Base-by-base conservation (phyloP, 495 filamentous ascomycete genomes). In the Penicillium paxilli region DNA sequence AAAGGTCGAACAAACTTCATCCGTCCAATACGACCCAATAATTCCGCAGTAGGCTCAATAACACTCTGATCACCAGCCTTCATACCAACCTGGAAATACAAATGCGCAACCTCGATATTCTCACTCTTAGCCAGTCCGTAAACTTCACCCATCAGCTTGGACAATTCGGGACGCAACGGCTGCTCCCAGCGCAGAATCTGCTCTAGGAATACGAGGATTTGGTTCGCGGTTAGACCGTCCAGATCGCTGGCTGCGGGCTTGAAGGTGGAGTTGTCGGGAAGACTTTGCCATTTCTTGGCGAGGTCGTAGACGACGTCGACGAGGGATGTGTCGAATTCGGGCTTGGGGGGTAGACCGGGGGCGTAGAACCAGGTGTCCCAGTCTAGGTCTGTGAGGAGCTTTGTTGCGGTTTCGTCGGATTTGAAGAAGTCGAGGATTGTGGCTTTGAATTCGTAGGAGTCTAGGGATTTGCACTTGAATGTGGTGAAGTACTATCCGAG, bases 1-100 rank as follows among this genome's bases (percentile, higher is more conserved):
- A 98, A 69, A 47, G 92, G 89, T 54, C 91, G 80, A 49, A 96
- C 91, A 69, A 93, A 97, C 80, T 98, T 98, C 93, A 98, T 96
- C 46, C 94, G 82, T 4, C 93, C 93, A 55, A 96, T 91, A 14
- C 78, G 79, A 4, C 90, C 87, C 32, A 97, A 75, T 14, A 96
- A 76, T 46, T 90, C 84, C 5, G 85, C 85, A 0, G 90, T 82
- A 0, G 86, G 83, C 33, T 82, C 66, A 57, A 91, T 87, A 2
- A 88, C 77, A 24, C 68, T 81, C 55, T 78, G 68, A 58, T 88
- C 87, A 44, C 83, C 83, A 3, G 91, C 85, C 59, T 81, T 84
- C 64, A 98, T 78, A 2, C 89, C 90, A 22, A 96, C 80, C 48
- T 81, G 78, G 55, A 88, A 86, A 68, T 89, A 96, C 2, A 92